Conservation (phyloP, 257 asterid genomes). For the Salvia miltiorrhiza region DNA sequence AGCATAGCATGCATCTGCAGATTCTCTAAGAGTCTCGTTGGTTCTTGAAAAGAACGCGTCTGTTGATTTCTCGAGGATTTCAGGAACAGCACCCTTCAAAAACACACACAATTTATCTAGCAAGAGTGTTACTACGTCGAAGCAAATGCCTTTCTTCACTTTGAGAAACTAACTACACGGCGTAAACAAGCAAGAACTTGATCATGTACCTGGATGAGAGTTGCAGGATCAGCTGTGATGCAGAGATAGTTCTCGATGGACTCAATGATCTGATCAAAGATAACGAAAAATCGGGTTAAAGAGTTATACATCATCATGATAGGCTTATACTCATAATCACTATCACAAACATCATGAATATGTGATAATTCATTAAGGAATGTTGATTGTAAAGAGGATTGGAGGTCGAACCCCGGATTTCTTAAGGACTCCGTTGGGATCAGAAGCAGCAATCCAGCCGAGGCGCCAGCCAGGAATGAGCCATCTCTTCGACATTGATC, state of each 20-base stretch:
- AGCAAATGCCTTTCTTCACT: no score
- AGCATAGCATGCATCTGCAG: slow-evolving; percentile 44
- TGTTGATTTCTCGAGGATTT: slow-evolving; percentile 49
- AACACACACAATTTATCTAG: not conserved
- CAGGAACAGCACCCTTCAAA: slow-evolving; percentile 59
- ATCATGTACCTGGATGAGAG: slow-evolving; percentile 42
- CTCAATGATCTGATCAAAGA: slow-evolving; percentile 49
- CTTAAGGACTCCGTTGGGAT: slow-evolving; percentile 54
- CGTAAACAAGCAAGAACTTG: not conserved
- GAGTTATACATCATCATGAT: not conserved
- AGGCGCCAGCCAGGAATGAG: slow-evolving; percentile 72
- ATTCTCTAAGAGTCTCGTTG: slow-evolving; percentile 44
- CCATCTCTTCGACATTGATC: slow-evolving; percentile 76
- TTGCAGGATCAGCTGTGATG: slow-evolving; percentile 44
- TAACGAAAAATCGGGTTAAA: not conserved
- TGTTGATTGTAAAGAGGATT: not conserved
- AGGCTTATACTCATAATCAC: no score
- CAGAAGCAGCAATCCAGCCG: slow-evolving; percentile 63
- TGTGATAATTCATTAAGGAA: no score
- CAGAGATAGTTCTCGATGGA: slow-evolving; percentile 45
- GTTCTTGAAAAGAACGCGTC: slow-evolving; percentile 42
- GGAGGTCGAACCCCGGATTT: slow-evolving; percentile 46
- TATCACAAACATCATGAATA: no score
- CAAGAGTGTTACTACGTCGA: no score
- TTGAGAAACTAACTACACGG: no score